Percentiles rank a stretch among this genome's conserved stretches.
Conservation (phyloP, 2,329 filamentous ascomycete species). For the Aureobasidium leucospermi region DNA sequence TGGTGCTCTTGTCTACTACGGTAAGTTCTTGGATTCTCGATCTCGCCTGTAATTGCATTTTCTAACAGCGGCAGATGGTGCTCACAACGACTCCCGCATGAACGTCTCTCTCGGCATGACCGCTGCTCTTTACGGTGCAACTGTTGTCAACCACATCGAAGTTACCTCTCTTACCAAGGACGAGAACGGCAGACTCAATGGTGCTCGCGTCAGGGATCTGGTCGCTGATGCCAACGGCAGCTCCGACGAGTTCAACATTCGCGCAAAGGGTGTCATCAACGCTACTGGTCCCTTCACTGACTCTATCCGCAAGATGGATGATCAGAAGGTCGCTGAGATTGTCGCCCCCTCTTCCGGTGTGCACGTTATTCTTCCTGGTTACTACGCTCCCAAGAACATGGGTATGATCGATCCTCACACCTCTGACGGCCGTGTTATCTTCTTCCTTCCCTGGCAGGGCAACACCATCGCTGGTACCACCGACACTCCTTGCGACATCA, state of each 20-base stretch:
- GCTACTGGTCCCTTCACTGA: constrained; percentile 85
- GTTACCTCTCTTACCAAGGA: constrained; percentile 72
- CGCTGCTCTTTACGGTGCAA: constrained; percentile 77
- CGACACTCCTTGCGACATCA: constrained; percentile 67
- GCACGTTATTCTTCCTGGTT: constrained; percentile 79
- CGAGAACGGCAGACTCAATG: constrained; percentile 62
- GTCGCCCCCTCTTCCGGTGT: constrained; percentile 80
- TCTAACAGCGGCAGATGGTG: constrained; percentile 53
- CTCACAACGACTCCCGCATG: constrained; percentile 89
- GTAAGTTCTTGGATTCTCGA: constrained; percentile 28
- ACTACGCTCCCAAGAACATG: constrained; percentile 80
- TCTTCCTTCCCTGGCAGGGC: constrained; percentile 89
- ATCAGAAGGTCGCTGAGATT: constrained; percentile 63
- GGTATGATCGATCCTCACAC: constrained; percentile 80
- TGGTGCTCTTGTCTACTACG: constrained; percentile 81
- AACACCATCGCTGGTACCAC: constrained; percentile 89
- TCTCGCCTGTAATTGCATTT: neutral
- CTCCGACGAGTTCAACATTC: constrained; percentile 59
- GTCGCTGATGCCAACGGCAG: constrained; percentile 59
- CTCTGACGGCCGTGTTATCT: constrained; percentile 82
- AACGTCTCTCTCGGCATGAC: constrained; percentile 85
- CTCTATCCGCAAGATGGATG: constrained; percentile 77
- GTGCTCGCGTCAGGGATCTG: constrained; percentile 65
- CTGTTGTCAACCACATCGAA: constrained; percentile 75
- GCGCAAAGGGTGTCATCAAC: constrained; percentile 77